Base-by-base conservation (phyloP, 805 yeast genomes). In the Limtongia smithiae region DNA sequence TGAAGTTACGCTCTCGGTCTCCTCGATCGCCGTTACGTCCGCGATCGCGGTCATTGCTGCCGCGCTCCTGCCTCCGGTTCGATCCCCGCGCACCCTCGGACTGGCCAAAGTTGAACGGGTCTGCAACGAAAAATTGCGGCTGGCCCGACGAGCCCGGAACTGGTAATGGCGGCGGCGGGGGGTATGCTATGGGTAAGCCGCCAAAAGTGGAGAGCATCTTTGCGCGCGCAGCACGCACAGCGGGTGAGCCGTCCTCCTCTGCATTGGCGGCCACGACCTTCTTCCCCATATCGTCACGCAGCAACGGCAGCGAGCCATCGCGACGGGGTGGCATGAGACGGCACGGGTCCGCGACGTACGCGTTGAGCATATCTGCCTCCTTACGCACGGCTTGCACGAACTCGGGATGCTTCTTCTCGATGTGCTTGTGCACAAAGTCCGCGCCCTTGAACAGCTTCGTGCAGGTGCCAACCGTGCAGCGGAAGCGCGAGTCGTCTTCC, bases 371-470 rank as follows among this genome's bases (percentile, higher is more conserved):
- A 15, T 17, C 22, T 8, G 35, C 43, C 17, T 53, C 54, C 12
- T 21, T 31, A 32, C 38, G 39, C 18, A 54, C 33, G 12, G 24
- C 22, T 6, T 37, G 45, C 14, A 48, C 25, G 38, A 54, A 56
- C 6, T 56, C 60, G n/a, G 41, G 38, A 41, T 56, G 60, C 38
- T 54, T 48, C 21, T 48, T 55, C 32, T 32, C 48, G 20, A 56
- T 54, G 25, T 56, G 60, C 25, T 56, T 56, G 17, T 37, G 36
- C 22, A 56, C 60, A 27, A 55, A 56, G n/a, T 54, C 58, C 28
- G 40, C 59, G 3, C 55, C 60, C 30, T 48, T 48, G 38, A 56
- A 56, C 11, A 56, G 45, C 30, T 56, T 56, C 12, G 54, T 47
- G 37, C 60, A 56, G 1, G 41, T 33, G 18, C 46, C 60, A 20